Evolutionary conservation across 768 basidiomycete species (phyloP).

Genomic region (Goffeauzyma gilvescens): DNA sequence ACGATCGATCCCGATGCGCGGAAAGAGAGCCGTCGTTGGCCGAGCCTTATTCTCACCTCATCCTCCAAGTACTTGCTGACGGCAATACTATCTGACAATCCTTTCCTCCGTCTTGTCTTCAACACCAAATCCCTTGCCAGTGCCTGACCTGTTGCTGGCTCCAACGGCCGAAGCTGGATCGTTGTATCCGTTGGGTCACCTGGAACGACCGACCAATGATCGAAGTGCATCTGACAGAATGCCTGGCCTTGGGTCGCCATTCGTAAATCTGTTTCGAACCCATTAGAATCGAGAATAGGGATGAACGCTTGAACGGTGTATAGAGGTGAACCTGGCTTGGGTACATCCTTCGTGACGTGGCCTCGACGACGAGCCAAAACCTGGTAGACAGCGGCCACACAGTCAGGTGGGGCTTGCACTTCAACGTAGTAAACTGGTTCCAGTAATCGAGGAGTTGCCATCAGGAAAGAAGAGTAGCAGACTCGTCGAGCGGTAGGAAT

Average conservation of each 20-base stretch:
- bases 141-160: conserved; percentile 90
- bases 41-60: too few species aligned
- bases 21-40: too few species aligned
- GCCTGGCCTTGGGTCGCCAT: conserved; percentile 98
- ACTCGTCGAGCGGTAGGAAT: conserved; percentile 97
- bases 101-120: conserved; percentile 90
- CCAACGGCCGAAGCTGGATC: conserved; percentile 85
- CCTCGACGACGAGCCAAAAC: conserved; percentile 95
- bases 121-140: conserved; percentile 84
- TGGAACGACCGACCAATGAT: conserved; percentile 98
- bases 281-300: conserved; percentile 94
- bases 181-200: conserved; percentile 96
- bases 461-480: conserved; percentile 96
- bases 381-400: conserved; percentile 94
- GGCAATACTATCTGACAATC: conserved; percentile 87
- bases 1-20: background rate
- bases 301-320: conserved; percentile 98
- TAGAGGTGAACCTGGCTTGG: conserved; percentile 90
- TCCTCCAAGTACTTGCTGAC: conserved; percentile 95
- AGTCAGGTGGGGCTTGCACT: conserved; percentile 97
- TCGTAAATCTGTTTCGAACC: conserved; percentile 92
- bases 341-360: conserved; percentile 96
- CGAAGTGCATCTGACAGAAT: conserved; percentile 93
- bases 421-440: conserved; percentile 98
- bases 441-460: conserved; percentile 88